Conservation (phyloP, 208 protist genomes). For the Trypanosoma theileri region DNA sequence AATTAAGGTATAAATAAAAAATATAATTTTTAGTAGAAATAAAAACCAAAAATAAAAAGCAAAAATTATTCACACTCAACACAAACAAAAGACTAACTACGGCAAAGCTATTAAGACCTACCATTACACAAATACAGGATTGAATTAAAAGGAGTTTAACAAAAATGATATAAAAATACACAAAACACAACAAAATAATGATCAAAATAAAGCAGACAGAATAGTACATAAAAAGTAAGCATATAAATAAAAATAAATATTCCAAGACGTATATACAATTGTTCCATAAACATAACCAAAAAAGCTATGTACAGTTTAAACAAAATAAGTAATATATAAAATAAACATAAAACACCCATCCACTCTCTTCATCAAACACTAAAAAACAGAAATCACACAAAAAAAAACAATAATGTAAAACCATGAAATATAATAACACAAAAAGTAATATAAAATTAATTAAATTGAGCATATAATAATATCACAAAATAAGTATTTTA, state of each 20-base stretch:
- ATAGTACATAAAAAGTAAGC: constrained; percentile 86
- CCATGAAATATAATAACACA: constrained; percentile 78
- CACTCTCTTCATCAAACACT: constrained; percentile 89
- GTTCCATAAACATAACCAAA: constrained; percentile 83
- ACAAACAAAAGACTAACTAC: constrained; percentile 80
- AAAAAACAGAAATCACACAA: constrained; percentile 88
- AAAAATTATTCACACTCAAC: constrained; percentile 87
- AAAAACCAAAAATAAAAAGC: constrained; percentile 88
- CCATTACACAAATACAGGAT: constrained; percentile 66
- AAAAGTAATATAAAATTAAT: constrained; percentile 85
- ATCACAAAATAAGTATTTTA: constrained; percentile 85
- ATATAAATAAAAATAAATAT: constrained; percentile 90
- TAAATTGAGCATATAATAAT: constrained; percentile 90
- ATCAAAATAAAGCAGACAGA: constrained; percentile 89
- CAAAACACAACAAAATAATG: constrained; percentile 75
- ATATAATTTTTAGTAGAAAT: constrained; percentile 88
- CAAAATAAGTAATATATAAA: constrained; percentile 71
- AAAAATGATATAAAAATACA: constrained; percentile 89
- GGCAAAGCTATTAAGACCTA: constrained; percentile 85
- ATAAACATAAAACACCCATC: constrained; percentile 73
- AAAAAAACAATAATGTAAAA: constrained; percentile 85
- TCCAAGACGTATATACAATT: constrained; percentile 81
- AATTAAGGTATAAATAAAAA: constrained; percentile 89
- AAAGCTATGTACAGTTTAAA: constrained; percentile 83
- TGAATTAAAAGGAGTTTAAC: constrained; percentile 80